These are phyloP conservation scores for Dactylellina drechsleri DNA, from an alignment of 2,329 filamentous ascomycete genomes.

Conservation along the genomic window DNA sequence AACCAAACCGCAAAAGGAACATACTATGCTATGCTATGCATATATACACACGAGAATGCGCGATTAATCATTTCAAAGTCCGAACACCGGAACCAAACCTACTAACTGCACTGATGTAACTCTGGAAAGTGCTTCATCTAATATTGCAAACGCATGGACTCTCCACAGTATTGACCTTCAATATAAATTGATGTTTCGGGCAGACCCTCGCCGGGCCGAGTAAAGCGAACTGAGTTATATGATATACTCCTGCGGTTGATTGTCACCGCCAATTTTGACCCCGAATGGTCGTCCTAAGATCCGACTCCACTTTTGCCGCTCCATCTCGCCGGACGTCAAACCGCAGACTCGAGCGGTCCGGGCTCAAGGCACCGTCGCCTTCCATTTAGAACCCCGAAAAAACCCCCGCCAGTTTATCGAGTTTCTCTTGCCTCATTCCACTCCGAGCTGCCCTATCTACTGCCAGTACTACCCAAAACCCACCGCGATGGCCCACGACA, in stretches of 20 bases:
- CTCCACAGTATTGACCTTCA: too few species aligned
- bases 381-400: slow-evolving; percentile 48
- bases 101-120: background rate
- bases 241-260: too few species aligned
- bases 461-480: slow-evolving; percentile 2
- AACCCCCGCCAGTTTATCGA: slow-evolving; percentile 18
- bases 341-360: slow-evolving; percentile 4
- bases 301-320: slow-evolving; percentile 47
- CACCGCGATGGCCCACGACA: slow-evolving; percentile 42
- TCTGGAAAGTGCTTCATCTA: background rate
- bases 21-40: too few species aligned
- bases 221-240: too few species aligned
- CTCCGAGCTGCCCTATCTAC: slow-evolving; percentile 11
- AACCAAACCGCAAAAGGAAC: too few species aligned
- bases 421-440: slow-evolving; percentile 24
- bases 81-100: too few species aligned
- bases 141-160: too few species aligned
- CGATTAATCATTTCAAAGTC: too few species aligned
- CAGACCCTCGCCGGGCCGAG: too few species aligned
- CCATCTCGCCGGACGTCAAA: slow-evolving; percentile 29
- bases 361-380: slow-evolving; percentile 22
- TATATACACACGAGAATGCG: too few species aligned
- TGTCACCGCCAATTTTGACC: background rate
- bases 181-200: too few species aligned
- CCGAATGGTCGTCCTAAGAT: slow-evolving; percentile 1